These are phyloP conservation scores for Aspergillus pseudotamarii DNA, from an alignment of 2,329 filamentous ascomycete species.

Conservation along the genomic window DNA sequence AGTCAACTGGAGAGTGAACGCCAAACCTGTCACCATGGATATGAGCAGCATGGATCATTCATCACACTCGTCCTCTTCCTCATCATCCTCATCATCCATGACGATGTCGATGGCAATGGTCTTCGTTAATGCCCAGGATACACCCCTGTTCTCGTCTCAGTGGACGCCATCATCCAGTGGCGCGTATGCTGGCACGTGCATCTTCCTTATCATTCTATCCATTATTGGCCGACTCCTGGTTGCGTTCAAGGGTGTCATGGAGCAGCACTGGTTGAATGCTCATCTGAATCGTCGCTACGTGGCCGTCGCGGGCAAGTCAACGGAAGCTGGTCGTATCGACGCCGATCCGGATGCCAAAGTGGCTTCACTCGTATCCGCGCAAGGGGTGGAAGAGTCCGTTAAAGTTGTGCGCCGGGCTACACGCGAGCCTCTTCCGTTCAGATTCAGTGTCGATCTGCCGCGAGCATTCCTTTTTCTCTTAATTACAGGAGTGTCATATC, in stretches of 20 bases:
- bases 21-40: constrained; percentile 13
- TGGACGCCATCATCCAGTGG: constrained; percentile 76
- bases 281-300: constrained; percentile 78
- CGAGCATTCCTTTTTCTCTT: constrained; percentile 71
- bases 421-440: constrained; percentile 67
- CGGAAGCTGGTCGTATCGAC: constrained; percentile 62
- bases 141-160: constrained; percentile 65
- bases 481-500: constrained; percentile 76
- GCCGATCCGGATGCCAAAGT: constrained; percentile 65
- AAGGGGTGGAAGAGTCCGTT: constrained; percentile 80
- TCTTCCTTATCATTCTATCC: constrained; percentile 82
- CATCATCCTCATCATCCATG: constrained; percentile 17
- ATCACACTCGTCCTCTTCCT: constrained; percentile 14
- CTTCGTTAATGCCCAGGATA: constrained; percentile 61
- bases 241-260: constrained; percentile 65
- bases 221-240: constrained; percentile 70
- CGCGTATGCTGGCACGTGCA: constrained; percentile 83
- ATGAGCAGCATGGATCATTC: constrained; percentile 24
- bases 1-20: background rate
- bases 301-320: constrained; percentile 66
- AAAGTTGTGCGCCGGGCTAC: constrained; percentile 67
- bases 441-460: constrained; percentile 76
- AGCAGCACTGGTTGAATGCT: constrained; percentile 68
- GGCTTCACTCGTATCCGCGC: constrained; percentile 68
- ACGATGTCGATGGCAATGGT: constrained; percentile 40